Percentiles rank a stretch among this genome's conserved stretches.
Evolutionary conservation across 352 stramenopile species (phyloP).

Genomic region (Phytophthora hibernalis): DNA sequence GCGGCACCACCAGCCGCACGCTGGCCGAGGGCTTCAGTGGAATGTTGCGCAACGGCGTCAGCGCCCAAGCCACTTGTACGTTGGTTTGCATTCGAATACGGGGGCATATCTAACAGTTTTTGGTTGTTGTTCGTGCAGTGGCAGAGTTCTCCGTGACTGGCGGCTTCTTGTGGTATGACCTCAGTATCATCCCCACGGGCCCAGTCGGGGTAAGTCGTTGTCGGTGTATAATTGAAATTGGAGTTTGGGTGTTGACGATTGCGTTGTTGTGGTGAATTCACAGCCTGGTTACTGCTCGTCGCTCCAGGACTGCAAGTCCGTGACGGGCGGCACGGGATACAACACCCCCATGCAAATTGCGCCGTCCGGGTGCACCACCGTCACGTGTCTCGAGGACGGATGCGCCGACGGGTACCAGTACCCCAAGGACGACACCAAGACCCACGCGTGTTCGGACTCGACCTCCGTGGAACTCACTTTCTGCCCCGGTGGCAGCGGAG

Average conservation of each 20-base stretch:
- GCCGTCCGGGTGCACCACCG: constrained; percentile 44
- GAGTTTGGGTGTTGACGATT: neutral
- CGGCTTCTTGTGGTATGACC: constrained; percentile 56
- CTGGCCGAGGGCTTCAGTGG: constrained; percentile 51
- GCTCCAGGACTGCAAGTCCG: constrained; percentile 45
- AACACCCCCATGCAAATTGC: constrained; percentile 67
- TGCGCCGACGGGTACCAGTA: constrained; percentile 69
- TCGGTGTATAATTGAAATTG: neutral
- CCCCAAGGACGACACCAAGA: constrained; percentile 61
- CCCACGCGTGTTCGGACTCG: constrained; percentile 48
- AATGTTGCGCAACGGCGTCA: constrained; percentile 72
- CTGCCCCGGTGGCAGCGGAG: constrained; percentile 41
- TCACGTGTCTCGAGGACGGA: constrained; percentile 51
- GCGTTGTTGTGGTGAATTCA: neutral
- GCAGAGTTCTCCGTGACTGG: constrained; percentile 50
- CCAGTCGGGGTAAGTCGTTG: constrained; percentile 29
- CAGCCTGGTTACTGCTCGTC: constrained; percentile 44
- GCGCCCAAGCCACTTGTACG: constrained; percentile 49
- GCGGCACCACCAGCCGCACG: constrained; percentile 42
- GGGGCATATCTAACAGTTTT: constrained; percentile 3
- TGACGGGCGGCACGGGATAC: constrained; percentile 55
- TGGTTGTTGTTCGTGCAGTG: constrained; percentile 32
- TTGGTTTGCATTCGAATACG: neutral
- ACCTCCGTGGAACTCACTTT: constrained; percentile 58
- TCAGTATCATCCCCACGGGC: constrained; percentile 59